Conservation (phyloP, 78 protist genomes). For the Dictyostelium brefeldianum region DNA sequence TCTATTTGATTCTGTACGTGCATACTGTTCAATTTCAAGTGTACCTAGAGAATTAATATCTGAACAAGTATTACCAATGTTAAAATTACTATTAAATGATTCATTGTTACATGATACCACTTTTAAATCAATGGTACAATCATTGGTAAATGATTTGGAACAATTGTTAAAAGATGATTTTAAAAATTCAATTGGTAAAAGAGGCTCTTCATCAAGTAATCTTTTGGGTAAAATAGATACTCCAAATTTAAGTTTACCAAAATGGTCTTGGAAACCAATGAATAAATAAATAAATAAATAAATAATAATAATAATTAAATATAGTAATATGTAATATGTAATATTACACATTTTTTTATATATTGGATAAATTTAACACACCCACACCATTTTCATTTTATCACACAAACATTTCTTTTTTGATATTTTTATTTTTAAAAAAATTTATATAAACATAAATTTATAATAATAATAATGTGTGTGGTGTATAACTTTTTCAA, state of each 20-base stretch:
- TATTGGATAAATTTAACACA: too few species aligned
- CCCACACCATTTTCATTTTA: too few species aligned
- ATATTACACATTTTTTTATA: too few species aligned
- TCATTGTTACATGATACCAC: constrained; percentile 39
- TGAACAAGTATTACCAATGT: constrained; percentile 44
- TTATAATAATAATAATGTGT: too few species aligned
- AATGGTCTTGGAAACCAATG: constrained; percentile 69
- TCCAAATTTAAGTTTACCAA: constrained; percentile 30
- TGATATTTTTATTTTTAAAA: too few species aligned
- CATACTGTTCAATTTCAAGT: constrained; percentile 21
- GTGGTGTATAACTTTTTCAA: too few species aligned
- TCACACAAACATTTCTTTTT: too few species aligned
- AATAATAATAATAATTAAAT: background rate
- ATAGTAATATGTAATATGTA: too few species aligned
- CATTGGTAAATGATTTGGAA: constrained; percentile 48
- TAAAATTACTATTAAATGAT: constrained; percentile 35
- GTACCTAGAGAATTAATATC: constrained; percentile 31
- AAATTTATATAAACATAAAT: too few species aligned
- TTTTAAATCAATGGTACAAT: constrained; percentile 53
- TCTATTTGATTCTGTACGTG: constrained; percentile 28
- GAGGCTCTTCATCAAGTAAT: background rate
- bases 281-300: constrained; percentile 14
- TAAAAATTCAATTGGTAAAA: constrained; percentile 19
- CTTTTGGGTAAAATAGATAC: constrained; percentile 5
- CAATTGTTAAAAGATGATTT: constrained; percentile 23